Conservation (phyloP, 192 early-diverging fungal genomes). For the Kappamyces sp. region DNA sequence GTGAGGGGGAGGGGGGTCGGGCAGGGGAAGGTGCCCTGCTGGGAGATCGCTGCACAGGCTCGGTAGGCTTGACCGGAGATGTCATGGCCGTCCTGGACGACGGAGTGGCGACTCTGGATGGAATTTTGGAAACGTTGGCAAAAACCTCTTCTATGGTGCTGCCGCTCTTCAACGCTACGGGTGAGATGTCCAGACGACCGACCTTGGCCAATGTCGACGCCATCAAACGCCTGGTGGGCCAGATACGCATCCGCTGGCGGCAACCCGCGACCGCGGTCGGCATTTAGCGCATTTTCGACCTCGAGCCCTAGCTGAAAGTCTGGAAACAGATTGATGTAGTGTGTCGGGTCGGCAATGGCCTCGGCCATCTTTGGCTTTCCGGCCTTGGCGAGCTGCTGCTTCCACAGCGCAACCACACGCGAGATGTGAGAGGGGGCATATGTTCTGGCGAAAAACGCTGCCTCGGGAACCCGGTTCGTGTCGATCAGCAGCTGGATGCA, state of each 20-base stretch:
- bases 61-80: too few relatives aligned
- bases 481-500: constrained; percentile 82
- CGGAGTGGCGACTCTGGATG: too few relatives aligned
- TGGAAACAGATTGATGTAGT: constrained; percentile 84
- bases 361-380: constrained; percentile 80
- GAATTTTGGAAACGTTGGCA: too few relatives aligned
- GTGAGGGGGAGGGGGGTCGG: too few relatives aligned
- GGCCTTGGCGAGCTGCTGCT: constrained; percentile 56
- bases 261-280: not conserved
- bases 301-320: constrained; percentile 61
- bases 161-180: not conserved
- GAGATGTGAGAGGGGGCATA: constrained; percentile 63
- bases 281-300: constrained; percentile 41
- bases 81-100: too few relatives aligned
- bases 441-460: constrained; percentile 87
- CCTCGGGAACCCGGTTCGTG: constrained; percentile 88
- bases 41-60: too few relatives aligned
- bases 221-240: too few relatives aligned
- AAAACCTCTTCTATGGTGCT: not conserved
- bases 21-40: too few relatives aligned
- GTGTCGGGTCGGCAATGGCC: constrained; percentile 76
- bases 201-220: not conserved
- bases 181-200: not conserved
- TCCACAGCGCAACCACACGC: constrained; percentile 70
- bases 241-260: too few relatives aligned